Evolutionary conservation across 306 rosid genomes (phyloP).

Genomic region (Quercus robur): DNA sequence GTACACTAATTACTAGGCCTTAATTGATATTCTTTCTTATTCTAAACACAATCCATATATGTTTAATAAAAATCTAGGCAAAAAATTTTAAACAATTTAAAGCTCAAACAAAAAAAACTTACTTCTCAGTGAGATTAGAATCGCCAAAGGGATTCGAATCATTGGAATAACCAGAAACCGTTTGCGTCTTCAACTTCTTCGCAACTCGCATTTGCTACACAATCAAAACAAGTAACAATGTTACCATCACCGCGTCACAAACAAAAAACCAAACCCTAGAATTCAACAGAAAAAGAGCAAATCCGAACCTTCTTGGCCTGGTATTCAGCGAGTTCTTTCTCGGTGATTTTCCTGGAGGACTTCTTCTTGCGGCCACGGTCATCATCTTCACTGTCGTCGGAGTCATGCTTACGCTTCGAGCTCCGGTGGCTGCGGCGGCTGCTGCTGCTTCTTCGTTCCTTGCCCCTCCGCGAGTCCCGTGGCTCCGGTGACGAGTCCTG

Average conservation of each 20-base stretch:
- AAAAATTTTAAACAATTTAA: background rate
- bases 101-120: slow-evolving; percentile 8
- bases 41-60: too few relatives aligned
- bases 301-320: slow-evolving; percentile 55
- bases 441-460: slow-evolving; percentile 26
- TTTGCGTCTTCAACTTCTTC: slow-evolving; percentile 60
- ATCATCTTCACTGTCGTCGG: slow-evolving; percentile 36
- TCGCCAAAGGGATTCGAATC: slow-evolving; percentile 96
- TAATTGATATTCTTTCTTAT: too few relatives aligned
- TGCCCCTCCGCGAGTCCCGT: slow-evolving; percentile 30
- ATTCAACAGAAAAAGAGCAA: background rate
- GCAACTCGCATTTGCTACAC: slow-evolving; percentile 62
- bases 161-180: slow-evolving; percentile 82
- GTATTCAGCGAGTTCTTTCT: slow-evolving; percentile 69
- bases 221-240: background rate
- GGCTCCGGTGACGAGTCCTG: slow-evolving; percentile 30
- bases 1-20: too few relatives aligned
- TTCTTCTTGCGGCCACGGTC: slow-evolving; percentile 32
- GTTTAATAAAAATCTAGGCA: too few relatives aligned
- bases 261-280: background rate
- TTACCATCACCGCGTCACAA: background rate
- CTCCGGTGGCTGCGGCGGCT: slow-evolving; percentile 39
- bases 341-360: slow-evolving; percentile 54
- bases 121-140: slow-evolving; percentile 90
- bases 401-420: slow-evolving; percentile 29